Conservation (phyloP, 1,284 basidiomycete species). For the Boletus smithii region DNA sequence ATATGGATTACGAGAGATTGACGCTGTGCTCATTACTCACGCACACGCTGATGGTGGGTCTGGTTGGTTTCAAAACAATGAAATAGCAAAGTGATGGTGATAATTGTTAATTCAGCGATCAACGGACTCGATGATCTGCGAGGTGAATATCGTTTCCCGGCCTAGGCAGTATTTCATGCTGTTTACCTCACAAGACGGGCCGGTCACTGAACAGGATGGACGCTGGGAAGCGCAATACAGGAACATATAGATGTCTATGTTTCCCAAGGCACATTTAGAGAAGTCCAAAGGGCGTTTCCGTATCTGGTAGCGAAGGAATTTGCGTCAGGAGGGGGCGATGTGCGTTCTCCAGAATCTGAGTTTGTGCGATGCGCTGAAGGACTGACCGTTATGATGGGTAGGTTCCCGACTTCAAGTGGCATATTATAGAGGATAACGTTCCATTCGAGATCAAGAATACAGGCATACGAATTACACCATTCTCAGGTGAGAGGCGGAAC, state of each 20-base stretch:
- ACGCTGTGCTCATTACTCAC: slow-evolving; percentile 77
- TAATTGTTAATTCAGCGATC: slow-evolving; percentile 50
- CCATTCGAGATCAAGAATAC: slow-evolving; percentile 65
- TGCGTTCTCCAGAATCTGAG: slow-evolving; percentile 35
- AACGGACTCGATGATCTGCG: slow-evolving; percentile 81
- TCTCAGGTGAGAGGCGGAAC: slow-evolving; percentile 50
- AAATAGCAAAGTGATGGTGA: slow-evolving; percentile 5
- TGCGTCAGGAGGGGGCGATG: slow-evolving; percentile 77
- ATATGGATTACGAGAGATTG: slow-evolving; percentile 68
- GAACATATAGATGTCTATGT: slow-evolving; percentile 70
- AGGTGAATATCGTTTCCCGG: slow-evolving; percentile 41
- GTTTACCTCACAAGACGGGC: slow-evolving; percentile 4
- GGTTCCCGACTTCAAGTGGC: slow-evolving; percentile 79
- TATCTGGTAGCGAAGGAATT: slow-evolving; percentile 74
- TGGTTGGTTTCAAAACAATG: not conserved
- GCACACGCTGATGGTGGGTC: slow-evolving; percentile 71
- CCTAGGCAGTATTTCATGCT: not conserved
- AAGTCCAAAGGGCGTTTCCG: slow-evolving; percentile 68
- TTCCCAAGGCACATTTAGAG: slow-evolving; percentile 59
- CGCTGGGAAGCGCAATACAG: slow-evolving; percentile 63
- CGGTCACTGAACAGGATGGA: slow-evolving; percentile 58
- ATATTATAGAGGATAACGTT: slow-evolving; percentile 63
- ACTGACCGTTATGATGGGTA: slow-evolving; percentile 28
- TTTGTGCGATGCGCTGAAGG: not conserved
- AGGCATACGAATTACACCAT: slow-evolving; percentile 62